Evolutionary conservation across 2,329 filamentous ascomycete genomes (phyloP).

Genomic region (Magnaporthales sp.): DNA sequence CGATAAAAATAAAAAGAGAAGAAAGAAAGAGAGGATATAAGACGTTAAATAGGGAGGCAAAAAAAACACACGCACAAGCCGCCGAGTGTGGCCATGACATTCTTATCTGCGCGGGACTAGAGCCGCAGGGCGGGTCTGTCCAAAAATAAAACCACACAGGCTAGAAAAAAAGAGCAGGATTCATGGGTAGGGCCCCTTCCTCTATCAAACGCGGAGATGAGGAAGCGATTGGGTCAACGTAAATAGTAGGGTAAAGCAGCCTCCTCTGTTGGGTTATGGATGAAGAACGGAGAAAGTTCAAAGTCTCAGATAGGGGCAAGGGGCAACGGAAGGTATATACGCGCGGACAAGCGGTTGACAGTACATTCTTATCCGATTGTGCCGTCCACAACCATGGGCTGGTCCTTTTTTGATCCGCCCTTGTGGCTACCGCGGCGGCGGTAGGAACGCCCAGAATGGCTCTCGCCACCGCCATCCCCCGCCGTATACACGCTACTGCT

Average conservation of each 20-base stretch:
- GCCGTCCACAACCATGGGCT: slow-evolving; percentile 10
- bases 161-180: neutral
- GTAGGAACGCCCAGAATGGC: neutral
- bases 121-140: neutral
- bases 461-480: neutral
- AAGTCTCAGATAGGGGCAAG: no score
- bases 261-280: no score
- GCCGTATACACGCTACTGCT: neutral
- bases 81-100: neutral
- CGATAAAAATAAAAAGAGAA: neutral
- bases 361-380: slow-evolving; percentile 1
- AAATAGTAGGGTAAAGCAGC: no score
- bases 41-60: no score
- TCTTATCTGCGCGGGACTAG: neutral
- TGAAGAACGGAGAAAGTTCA: no score
- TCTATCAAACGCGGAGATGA: neutral
- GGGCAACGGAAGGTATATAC: no score
- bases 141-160: neutral
- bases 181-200: neutral
- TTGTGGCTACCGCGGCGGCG: slow-evolving; percentile 2
- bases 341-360: no score
- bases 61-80: neutral
- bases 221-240: no score
- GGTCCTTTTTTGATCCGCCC: neutral
- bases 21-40: neutral